Percentiles rank a stretch among this genome's conserved stretches.
Evolutionary conservation across 495 filamentous ascomycete species (phyloP).

Genomic region (Halenospora varia): DNA sequence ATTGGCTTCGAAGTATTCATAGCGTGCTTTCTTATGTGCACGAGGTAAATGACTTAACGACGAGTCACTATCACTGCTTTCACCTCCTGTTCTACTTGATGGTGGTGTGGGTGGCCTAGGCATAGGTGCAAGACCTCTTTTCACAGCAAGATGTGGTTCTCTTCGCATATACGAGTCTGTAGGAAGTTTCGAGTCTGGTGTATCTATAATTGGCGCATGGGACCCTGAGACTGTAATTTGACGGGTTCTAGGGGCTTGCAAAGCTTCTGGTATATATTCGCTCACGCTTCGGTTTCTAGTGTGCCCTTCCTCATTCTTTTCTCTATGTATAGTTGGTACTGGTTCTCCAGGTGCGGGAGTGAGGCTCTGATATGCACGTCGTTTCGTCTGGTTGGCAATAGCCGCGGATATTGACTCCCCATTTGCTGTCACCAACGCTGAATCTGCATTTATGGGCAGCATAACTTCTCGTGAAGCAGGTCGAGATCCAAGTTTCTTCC

Average conservation of each 20-base stretch:
- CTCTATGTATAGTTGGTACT: conserved; percentile 30
- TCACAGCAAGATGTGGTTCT: conserved; percentile 73
- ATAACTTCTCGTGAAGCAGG: conserved; percentile 35
- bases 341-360: conserved; percentile 18
- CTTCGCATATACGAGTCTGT: conserved; percentile 60
- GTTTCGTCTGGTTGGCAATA: conserved; percentile 44
- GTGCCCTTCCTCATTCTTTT: conserved; percentile 38
- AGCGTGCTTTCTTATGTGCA: conserved; percentile 30
- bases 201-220: conserved; percentile 36
- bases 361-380: conserved; percentile 45
- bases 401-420: conserved; percentile 48
- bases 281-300: conserved; percentile 76
- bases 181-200: conserved; percentile 36
- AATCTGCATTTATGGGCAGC: conserved; percentile 37
- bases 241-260: conserved; percentile 59
- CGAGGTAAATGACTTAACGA: conserved; percentile 22
- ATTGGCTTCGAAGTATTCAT: conserved; percentile 61
- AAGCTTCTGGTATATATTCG: conserved; percentile 74
- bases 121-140: conserved; percentile 63
- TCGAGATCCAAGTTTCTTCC: conserved; percentile 49
- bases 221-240: conserved; percentile 68
- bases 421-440: conserved; percentile 40
- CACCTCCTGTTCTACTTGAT: conserved; percentile 45
- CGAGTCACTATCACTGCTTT: conserved; percentile 34
- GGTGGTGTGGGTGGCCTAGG: conserved; percentile 73